Percentiles rank a stretch among this genome's conserved stretches.
Evolutionary conservation across 306 rosid genomes (phyloP).

Genomic region (Castanopsis chinensis): DNA sequence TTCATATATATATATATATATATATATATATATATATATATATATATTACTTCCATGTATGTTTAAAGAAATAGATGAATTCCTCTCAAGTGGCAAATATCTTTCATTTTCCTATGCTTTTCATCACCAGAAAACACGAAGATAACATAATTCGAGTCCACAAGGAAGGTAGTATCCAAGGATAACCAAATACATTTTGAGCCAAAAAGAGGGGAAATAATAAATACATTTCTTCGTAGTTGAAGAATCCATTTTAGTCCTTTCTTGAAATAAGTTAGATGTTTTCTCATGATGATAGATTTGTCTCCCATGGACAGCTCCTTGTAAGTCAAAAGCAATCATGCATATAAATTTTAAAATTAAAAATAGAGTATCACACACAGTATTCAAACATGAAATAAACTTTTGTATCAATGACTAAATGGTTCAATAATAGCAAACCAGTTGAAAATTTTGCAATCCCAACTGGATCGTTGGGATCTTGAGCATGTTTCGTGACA

Average conservation of each 20-base stretch:
- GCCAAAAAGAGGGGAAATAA: neutral
- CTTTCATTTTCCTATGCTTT: too few relatives aligned
- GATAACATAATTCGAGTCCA: neutral
- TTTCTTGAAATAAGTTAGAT: neutral
- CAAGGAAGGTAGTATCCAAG: neutral
- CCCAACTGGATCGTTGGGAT: slow-evolving; percentile 20
- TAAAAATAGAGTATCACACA: neutral
- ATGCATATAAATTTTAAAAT: neutral
- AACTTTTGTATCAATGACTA: neutral
- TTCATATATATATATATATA: too few relatives aligned
- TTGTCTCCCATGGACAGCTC: neutral
- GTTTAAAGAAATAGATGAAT: too few relatives aligned
- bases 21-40: too few relatives aligned
- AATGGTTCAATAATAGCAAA: neutral
- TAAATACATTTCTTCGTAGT: neutral
- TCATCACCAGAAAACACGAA: too few relatives aligned
- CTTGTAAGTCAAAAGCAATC: neutral
- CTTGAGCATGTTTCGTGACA: slow-evolving; percentile 8
- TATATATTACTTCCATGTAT: too few relatives aligned
- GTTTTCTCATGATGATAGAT: neutral
- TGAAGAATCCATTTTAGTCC: neutral
- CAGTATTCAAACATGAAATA: neutral
- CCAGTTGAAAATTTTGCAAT: slow-evolving; percentile 20
- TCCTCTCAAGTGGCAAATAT: too few relatives aligned
- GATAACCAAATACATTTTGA: neutral